Base-by-base conservation (phyloP, 2,329 filamentous ascomycete genomes). In the Elsinoe necatrix region DNA sequence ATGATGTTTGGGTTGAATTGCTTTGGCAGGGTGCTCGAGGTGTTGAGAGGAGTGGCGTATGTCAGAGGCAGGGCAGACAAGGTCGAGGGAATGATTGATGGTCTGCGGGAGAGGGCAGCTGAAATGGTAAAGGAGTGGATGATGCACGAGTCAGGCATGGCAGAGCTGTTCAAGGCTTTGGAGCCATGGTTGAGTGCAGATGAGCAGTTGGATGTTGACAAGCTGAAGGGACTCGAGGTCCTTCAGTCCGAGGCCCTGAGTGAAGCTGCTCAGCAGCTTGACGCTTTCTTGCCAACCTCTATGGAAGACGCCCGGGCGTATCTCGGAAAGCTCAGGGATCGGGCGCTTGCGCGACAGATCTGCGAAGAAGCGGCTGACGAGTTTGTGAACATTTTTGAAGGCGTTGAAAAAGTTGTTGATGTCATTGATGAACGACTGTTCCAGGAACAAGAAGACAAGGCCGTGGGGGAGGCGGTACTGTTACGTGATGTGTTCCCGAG, bases 301-400 rank as follows among this genome's bases (percentile, higher is more conserved):
- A 78, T 95, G 27, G 92, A 96, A 77, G 93, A 98, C 68, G 91
- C 91, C 2, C 83, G 88, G 63, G 87, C 93, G 52, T 88, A 89
- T 59, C 71, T 97, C 23, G 85, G 85, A 61, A 76, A 81, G 41
- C 73, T 98, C 1, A 83, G 86, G 60, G 87, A 88, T 64, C 81
- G 86, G 1, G 78, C 77, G 9, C 73, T 95, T 57, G 85, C 86
- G 12, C 81, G 88, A 48, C 77, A 84, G 47, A 81, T 95, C 50
- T 93, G 89, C 0, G 88, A 95, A 64, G 82, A 87, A 61, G 92
- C 91, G 0, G 87, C 90, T 0, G 84, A 89, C 63, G 79, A 75
- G 55, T 98, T 98, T 72, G 95, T 90, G 63, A 78, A 80, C 29
- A 87, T 93, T 64, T 98, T 97, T 71, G 89, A 85, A 64, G 75